Conservation (phyloP, 805 yeast species). For the Wickerhamomyces silvicola region DNA sequence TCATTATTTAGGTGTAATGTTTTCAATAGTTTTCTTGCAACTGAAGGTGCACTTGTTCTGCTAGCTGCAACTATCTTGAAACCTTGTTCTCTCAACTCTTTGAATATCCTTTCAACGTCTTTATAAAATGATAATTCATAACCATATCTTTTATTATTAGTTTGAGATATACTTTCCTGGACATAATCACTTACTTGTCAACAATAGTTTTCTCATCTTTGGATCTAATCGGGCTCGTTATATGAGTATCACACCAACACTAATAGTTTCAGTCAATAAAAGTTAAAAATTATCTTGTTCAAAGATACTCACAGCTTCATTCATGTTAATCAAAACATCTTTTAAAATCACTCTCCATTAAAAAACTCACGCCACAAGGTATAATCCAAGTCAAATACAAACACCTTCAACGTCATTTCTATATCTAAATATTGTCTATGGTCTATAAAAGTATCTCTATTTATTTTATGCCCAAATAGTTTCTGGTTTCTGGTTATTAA, state of each 20-base stretch:
- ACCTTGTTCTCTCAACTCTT: constrained; percentile 39
- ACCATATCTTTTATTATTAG: constrained; percentile 30
- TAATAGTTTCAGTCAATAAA: constrained; percentile 3
- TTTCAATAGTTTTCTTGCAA: constrained; percentile 60
- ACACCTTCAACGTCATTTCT: constrained; percentile 35
- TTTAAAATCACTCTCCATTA: neutral
- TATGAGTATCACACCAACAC: constrained; percentile 77
- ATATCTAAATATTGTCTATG: too few species aligned
- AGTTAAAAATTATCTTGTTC: neutral
- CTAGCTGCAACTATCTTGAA: constrained; percentile 66
- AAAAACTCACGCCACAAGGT: constrained; percentile 62
- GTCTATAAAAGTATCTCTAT: too few species aligned
- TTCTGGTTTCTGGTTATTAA: too few species aligned
- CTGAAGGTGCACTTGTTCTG: constrained; percentile 70
- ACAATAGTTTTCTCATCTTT: constrained; percentile 30
- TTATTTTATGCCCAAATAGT: too few species aligned
- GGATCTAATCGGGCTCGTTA: constrained; percentile 47
- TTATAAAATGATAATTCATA: constrained; percentile 50
- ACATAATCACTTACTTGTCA: constrained; percentile 28
- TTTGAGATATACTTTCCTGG: neutral
- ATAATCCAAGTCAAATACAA: constrained; percentile 71
- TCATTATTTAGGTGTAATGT: constrained; percentile 45
- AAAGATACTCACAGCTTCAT: constrained; percentile 8
- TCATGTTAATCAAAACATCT: neutral
- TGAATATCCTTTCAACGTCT: constrained; percentile 62